A percentile compares a stretch with the other conserved stretches of the same genome.
phyloP scores from a whole-genome alignment of 2,329 filamentous ascomycete species.

The Arthrobotrys sphaeroides region DNA sequence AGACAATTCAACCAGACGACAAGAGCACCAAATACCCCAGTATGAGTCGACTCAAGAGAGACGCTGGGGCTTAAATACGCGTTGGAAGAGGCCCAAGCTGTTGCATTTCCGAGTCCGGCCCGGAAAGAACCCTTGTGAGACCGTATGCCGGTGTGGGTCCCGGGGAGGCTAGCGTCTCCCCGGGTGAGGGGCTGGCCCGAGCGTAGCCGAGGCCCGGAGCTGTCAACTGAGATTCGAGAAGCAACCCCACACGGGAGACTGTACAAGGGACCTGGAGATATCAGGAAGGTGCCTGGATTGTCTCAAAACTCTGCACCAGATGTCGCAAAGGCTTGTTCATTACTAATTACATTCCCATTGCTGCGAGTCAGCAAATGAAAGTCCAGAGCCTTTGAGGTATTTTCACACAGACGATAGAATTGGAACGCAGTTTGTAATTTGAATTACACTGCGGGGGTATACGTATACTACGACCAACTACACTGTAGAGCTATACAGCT shows the following conservation, averaged over 20 bases:
- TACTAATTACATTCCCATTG: conserved; percentile 9
- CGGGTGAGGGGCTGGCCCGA: conserved; percentile 49
- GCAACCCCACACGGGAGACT: conserved; percentile 6
- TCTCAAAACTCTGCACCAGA: conserved; percentile 21
- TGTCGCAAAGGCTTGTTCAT: neutral
- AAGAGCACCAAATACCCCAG: neutral
- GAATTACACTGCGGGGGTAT: neutral
- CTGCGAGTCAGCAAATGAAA: neutral
- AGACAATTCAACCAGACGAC: no score
- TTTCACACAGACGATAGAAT: neutral
- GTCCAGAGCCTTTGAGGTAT: conserved; percentile 23
- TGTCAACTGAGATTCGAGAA: neutral
- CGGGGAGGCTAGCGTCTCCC: conserved; percentile 22
- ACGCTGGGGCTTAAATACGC: neutral
- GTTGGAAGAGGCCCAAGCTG: conserved; percentile 11
- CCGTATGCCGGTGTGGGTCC: neutral
- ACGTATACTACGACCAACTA: neutral
- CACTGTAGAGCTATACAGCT: neutral
- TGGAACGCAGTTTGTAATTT: neutral
- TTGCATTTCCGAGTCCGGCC: conserved; percentile 38
- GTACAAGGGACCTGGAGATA: conserved; percentile 14
- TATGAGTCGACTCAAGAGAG: conserved; percentile 5
- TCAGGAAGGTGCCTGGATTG: conserved; percentile 32
- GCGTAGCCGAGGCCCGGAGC: conserved; percentile 30
- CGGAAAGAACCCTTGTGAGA: conserved; percentile 6